Conservation (phyloP, 2,329 filamentous ascomycete genomes). For the Acarospora socialis region DNA sequence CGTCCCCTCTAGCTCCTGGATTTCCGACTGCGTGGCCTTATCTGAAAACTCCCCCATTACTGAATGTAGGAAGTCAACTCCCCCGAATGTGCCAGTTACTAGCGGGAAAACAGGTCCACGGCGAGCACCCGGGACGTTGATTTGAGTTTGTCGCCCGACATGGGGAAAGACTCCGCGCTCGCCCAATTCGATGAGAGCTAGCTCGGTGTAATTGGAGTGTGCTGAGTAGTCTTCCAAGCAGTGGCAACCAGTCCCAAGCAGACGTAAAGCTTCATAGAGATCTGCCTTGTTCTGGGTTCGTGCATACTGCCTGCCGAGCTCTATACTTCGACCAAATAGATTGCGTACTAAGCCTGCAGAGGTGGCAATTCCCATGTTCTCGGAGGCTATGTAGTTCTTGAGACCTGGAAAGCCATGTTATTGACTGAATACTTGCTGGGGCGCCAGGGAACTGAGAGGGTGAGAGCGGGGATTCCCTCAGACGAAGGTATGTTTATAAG, state of each 20-base stretch:
- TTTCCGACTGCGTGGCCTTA: constrained; percentile 81
- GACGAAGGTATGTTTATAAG: not conserved
- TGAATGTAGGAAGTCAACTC: constrained; percentile 85
- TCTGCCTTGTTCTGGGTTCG: constrained; percentile 55
- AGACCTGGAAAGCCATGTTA: constrained; percentile 38
- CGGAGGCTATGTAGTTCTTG: constrained; percentile 93
- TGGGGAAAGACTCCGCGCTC: constrained; percentile 74
- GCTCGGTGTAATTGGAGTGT: constrained; percentile 85
- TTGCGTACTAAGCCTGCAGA: constrained; percentile 63
- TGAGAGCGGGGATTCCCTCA: not conserved
- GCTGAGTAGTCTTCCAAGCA: constrained; percentile 87
- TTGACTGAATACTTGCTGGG: not conserved
- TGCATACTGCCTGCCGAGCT: constrained; percentile 64
- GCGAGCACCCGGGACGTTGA: constrained; percentile 54
- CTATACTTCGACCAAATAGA: constrained; percentile 59
- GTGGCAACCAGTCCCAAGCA: constrained; percentile 78
- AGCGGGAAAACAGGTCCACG: constrained; percentile 62
- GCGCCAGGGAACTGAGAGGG: too few species aligned
- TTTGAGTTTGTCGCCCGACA: constrained; percentile 58
- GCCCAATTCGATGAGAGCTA: constrained; percentile 75
- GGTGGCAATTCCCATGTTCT: constrained; percentile 62
- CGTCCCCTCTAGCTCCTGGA: constrained; percentile 75
- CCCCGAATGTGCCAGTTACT: constrained; percentile 84
- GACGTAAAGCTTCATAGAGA: constrained; percentile 70
- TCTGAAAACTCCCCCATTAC: constrained; percentile 69